Percentiles rank a stretch among this genome's conserved stretches.
phyloP scores from a whole-genome alignment of 345 rosid genomes.

The Linum tenue region DNA sequence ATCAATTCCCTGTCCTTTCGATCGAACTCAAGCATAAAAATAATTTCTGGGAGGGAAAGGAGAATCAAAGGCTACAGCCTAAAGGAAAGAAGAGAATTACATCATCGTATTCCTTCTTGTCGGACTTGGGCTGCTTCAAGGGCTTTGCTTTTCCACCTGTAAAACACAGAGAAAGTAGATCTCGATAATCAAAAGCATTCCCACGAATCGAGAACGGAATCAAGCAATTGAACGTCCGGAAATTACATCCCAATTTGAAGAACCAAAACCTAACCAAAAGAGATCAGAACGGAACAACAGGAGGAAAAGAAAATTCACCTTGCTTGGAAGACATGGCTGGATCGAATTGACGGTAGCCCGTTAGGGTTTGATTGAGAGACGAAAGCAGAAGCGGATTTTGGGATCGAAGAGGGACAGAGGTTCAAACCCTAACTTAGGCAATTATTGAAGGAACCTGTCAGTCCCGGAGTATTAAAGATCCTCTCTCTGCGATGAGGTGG shows the following conservation, averaged over 20 bases:
- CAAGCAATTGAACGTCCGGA: background rate
- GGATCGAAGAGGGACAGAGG: no score
- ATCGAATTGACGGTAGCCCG: background rate
- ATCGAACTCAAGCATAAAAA: background rate
- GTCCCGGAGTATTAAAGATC: no score
- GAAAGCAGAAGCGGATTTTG: background rate
- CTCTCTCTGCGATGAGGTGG: no score
- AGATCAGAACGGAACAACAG: background rate
- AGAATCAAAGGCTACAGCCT: background rate
- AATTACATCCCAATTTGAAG: background rate
- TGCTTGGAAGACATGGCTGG: slow-evolving; percentile 7
- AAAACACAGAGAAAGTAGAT: background rate
- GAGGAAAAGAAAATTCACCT: background rate
- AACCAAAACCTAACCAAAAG: background rate
- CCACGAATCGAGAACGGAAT: background rate
- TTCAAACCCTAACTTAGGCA: slow-evolving; percentile 1
- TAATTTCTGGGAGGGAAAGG: no score
- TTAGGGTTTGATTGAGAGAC: slow-evolving; percentile 4
- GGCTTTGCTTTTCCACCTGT: slow-evolving; percentile 5
- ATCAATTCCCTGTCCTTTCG: no score
- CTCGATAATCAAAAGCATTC: background rate
- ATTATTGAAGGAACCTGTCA: background rate
- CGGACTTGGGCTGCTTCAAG: slow-evolving; percentile 3
- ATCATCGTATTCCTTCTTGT: slow-evolving; percentile 6
- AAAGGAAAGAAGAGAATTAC: background rate